Conservation (phyloP, 306 rosid genomes). For the Acacia crassicarpa region DNA sequence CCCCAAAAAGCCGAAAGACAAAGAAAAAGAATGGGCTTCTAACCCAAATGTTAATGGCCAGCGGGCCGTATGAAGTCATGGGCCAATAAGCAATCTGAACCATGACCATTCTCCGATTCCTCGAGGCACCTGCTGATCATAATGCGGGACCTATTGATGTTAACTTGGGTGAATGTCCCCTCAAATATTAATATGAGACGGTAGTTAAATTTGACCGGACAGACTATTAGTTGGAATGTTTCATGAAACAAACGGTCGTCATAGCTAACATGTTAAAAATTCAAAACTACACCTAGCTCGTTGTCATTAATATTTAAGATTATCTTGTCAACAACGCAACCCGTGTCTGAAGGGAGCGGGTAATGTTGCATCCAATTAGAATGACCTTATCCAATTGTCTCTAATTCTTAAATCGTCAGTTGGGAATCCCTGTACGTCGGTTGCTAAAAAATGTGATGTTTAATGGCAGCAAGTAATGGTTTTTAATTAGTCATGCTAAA, state of each 20-base stretch:
- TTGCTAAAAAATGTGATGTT: background rate
- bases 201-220: background rate
- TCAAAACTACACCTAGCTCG: background rate
- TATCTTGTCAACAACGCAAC: background rate
- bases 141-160: background rate
- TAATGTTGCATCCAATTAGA: background rate
- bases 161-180: background rate
- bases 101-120: background rate
- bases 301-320: background rate
- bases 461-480: background rate
- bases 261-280: background rate
- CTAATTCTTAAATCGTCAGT: background rate
- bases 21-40: background rate
- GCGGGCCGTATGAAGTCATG: no score
- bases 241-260: background rate
- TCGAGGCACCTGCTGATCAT: background rate
- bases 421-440: background rate
- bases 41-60: background rate
- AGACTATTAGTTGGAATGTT: background rate
- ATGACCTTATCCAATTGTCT: background rate
- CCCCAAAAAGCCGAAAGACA: background rate
- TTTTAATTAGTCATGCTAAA: background rate
- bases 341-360: background rate
- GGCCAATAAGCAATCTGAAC: background rate
- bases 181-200: background rate